Conservation (phyloP, 139 green algal species). For the Ostreobium quekettii region DNA sequence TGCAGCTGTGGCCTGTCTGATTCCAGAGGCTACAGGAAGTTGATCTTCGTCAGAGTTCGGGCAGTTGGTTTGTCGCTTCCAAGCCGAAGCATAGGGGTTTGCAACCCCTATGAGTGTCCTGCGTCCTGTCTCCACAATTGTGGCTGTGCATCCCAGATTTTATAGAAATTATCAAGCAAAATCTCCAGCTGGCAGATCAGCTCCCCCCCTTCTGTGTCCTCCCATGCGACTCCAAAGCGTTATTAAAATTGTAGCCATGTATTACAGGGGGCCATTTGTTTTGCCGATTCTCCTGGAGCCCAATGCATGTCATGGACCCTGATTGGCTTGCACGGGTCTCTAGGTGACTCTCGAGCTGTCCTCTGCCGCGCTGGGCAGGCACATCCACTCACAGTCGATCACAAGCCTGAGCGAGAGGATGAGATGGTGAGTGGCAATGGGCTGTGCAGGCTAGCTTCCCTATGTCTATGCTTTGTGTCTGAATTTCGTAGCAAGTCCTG, state of each 20-base stretch:
- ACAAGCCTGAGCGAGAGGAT: conserved; percentile 58
- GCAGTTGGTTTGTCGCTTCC: background rate
- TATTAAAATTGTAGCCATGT: background rate
- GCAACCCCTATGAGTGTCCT: background rate
- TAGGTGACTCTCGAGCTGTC: conserved; percentile 52
- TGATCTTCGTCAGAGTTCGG: background rate
- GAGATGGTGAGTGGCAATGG: conserved; percentile 34
- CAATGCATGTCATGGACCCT: background rate
- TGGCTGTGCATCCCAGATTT: background rate
- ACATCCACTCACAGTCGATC: conserved; percentile 53
- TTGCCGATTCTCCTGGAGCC: background rate
- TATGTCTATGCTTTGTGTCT: background rate
- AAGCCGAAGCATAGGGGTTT: background rate
- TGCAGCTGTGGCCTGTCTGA: background rate
- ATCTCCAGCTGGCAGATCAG: background rate
- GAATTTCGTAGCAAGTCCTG: background rate
- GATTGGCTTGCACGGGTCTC: background rate
- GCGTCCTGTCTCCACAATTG: background rate
- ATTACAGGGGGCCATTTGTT: background rate
- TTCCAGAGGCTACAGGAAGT: background rate
- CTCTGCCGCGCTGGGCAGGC: conserved; percentile 42
- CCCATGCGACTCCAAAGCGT: too few relatives aligned
- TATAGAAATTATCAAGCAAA: background rate
- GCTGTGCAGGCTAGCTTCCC: too few relatives aligned
- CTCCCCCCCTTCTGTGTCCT: background rate